A percentile compares a stretch with the other conserved stretches of the same genome.
Evolutionary conservation across 805 yeast species (phyloP).

Genomic region (Isabelozyma gotoi): DNA sequence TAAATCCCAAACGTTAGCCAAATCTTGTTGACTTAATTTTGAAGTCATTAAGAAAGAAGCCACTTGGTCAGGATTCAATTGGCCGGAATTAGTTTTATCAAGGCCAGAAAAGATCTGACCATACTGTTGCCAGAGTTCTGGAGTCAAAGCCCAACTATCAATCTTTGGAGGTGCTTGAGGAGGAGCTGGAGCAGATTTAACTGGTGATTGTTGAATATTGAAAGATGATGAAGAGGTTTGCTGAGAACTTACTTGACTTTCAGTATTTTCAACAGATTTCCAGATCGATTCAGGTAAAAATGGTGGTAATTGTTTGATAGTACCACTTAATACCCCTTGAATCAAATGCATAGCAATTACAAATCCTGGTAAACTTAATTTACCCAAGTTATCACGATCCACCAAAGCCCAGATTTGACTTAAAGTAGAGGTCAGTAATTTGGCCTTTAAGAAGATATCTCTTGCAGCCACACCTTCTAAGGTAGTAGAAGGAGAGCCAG

Average conservation of each 20-base stretch:
- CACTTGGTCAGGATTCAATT: constrained; percentile 72
- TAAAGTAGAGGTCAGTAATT: constrained; percentile 70
- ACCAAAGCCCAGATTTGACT: constrained; percentile 90
- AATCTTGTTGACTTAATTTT: constrained; percentile 74
- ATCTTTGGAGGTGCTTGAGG: constrained; percentile 15
- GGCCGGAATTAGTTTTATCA: constrained; percentile 64
- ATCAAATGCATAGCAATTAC: constrained; percentile 94
- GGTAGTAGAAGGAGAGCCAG: constrained; percentile 51
- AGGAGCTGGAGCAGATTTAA: constrained; percentile 23
- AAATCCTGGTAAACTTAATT: constrained; percentile 71
- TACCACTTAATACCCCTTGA: constrained; percentile 72
- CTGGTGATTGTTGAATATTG: constrained; percentile 34
- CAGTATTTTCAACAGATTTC: constrained; percentile 27
- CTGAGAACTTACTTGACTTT: constrained; percentile 13
- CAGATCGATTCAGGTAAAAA: constrained; percentile 40
- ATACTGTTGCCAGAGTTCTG: constrained; percentile 72
- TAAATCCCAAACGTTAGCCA: constrained; percentile 93
- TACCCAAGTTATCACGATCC: constrained; percentile 74
- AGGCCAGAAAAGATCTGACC: constrained; percentile 76
- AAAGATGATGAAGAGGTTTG: constrained; percentile 31
- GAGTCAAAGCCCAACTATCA: constrained; percentile 65
- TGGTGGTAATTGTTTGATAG: constrained; percentile 56
- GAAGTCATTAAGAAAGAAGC: constrained; percentile 90
- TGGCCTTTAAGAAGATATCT: constrained; percentile 85
- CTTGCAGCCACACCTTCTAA: constrained; percentile 80